These are phyloP conservation scores for Lumnitzera racemosa DNA, from an alignment of 345 rosid species.

Conservation along the genomic window DNA sequence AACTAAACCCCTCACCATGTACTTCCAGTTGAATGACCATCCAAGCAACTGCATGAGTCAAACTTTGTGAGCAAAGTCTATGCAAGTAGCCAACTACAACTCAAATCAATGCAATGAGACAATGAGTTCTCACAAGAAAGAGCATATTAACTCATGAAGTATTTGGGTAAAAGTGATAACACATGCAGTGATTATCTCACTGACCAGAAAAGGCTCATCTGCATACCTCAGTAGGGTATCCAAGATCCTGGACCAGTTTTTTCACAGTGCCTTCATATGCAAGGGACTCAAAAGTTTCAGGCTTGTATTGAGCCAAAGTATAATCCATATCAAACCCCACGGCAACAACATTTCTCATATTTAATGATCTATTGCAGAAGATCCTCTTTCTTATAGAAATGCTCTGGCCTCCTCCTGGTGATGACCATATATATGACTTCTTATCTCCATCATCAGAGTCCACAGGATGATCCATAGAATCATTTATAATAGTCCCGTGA, in stretches of 20 bases:
- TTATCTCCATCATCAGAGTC: conserved; percentile 16
- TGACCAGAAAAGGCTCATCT: too few species aligned
- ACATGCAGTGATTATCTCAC: too few species aligned
- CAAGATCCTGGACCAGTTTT: conserved; percentile 82
- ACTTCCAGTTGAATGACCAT: conserved; percentile 91
- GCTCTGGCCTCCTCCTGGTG: conserved; percentile 50
- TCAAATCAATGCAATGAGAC: too few species aligned
- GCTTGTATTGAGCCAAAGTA: conserved; percentile 92
- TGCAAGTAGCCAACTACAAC: too few species aligned
- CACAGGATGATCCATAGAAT: conserved; percentile 21
- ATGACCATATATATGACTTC: conserved; percentile 54
- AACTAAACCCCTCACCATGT: conserved; percentile 97
- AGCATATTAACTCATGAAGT: too few species aligned
- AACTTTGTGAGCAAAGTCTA: too few species aligned
- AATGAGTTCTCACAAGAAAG: too few species aligned
- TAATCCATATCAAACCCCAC: conserved; percentile 99
- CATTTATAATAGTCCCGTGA: conserved; percentile 23
- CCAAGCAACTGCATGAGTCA: conserved; percentile 48
- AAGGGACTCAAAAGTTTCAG: conserved; percentile 94
- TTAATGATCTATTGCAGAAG: conserved; percentile 90
- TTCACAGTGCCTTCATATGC: conserved; percentile 87
- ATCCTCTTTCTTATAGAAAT: conserved; percentile 65
- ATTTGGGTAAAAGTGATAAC: too few species aligned
- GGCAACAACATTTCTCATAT: conserved; percentile 86
- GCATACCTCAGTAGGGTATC: conserved; percentile 87